Evolutionary conservation across 495 filamentous ascomycete species (phyloP), one percentile per base, ranked within the genome.

Genomic region (Pseudomonodictys pantanalensis): DNA sequence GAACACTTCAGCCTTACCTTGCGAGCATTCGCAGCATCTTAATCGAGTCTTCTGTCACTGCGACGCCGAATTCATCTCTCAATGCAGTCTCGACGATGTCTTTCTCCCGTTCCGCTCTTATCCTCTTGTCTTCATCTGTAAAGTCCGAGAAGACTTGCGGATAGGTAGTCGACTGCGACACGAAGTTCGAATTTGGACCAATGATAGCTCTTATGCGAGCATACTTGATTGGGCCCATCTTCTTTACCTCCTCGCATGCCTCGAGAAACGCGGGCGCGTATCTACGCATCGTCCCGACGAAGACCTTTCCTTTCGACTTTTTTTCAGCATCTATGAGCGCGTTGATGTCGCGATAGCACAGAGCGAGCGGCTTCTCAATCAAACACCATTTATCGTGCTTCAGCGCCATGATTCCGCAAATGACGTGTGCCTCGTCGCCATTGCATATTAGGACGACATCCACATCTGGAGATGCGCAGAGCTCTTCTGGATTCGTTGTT

Each of bases 201-300:
- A 79, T 70, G 58, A 85, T 83, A 62, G 81, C 80, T 28, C 82
- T 67, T 17, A 76, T 76, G 5, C 80, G 69, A 1, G 78, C 81
- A 61, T 84, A 83, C 47, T 75, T 61, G 7, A 85, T 79, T 22
- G 75, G 64, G n/a, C 67, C 73, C 18, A 79, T 65, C 0, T 45
- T 58, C 4, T 70, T 70, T 3, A 84, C 73, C 53, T 83, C 77
- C 49, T 77, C 73, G 43, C 82, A 75, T 12, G 78, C 70, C n/a
- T 76, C 72, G 5, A 71, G 66, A 60, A 79, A 81, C 25, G 73
- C 72, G 0, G 80, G 72, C 2, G 82, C 81, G 58, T 82, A 81
- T 42, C 83, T 74, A 17, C 81, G 72, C 61, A 79, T 80, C 43
- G 76, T 81, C 0, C 80, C 79, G 17, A 86, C 77, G 50, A 86